These are phyloP conservation scores for Endogone sp. DNA, from an alignment of 192 early-diverging fungal species.

Conservation along the genomic window DNA sequence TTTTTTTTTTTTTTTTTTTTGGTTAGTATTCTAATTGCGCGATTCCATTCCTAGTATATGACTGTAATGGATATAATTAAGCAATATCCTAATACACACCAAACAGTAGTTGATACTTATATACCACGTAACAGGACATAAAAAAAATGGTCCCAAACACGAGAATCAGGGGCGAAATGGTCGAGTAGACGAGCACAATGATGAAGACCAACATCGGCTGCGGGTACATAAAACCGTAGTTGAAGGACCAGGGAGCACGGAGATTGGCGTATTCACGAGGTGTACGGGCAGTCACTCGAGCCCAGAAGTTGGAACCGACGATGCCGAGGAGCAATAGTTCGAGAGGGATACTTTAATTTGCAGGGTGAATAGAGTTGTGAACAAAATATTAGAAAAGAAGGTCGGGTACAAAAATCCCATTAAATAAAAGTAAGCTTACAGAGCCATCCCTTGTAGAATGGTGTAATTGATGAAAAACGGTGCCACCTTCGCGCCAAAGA, in stretches of 20 bases:
- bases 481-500: constrained; percentile 35
- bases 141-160: constrained; percentile 67
- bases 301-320: constrained; percentile 48
- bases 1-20: background rate
- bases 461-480: constrained; percentile 79
- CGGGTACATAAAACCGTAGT: constrained; percentile 69
- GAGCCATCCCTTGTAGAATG: constrained; percentile 66
- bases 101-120: constrained; percentile 76
- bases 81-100: constrained; percentile 26
- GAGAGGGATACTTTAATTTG: constrained; percentile 49
- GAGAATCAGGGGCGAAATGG: constrained; percentile 69
- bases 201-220: constrained; percentile 69
- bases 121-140: constrained; percentile 57
- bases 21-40: too few relatives aligned
- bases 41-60: too few relatives aligned
- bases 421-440: constrained; percentile 35
- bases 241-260: constrained; percentile 62
- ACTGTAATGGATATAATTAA: too few relatives aligned
- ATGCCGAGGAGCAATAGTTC: constrained; percentile 66
- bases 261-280: constrained; percentile 77
- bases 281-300: too few relatives aligned
- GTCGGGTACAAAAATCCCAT: too few relatives aligned
- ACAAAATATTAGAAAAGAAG: constrained; percentile 44
- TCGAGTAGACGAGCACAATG: constrained; percentile 73
- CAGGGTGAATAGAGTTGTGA: constrained; percentile 26